Conservation (phyloP, 768 basidiomycete species). For the Tylopilus subfusipes region DNA sequence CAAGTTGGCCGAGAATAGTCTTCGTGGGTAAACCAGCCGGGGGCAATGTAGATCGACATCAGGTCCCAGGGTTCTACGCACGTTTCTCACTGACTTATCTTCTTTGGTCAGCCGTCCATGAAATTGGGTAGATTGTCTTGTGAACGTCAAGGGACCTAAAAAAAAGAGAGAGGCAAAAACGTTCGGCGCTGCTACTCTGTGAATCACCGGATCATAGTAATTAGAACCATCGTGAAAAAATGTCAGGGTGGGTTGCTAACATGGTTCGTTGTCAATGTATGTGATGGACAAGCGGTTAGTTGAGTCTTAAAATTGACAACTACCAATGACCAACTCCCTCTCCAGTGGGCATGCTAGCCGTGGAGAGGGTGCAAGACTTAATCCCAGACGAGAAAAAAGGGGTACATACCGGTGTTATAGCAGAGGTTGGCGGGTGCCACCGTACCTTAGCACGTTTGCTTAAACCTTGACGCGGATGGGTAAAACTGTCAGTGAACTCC, state of each 20-base stretch:
- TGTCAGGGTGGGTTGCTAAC: neutral
- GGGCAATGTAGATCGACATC: neutral
- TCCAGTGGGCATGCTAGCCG: neutral
- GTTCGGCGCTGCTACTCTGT: neutral
- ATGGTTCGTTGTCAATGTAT: neutral
- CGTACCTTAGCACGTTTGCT: neutral
- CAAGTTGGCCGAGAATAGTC: neutral
- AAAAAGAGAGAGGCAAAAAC: neutral
- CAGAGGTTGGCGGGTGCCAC: neutral
- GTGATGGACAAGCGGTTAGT: neutral
- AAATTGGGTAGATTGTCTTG: neutral
- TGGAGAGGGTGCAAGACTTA: neutral
- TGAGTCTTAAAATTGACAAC: neutral
- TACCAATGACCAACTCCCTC: neutral
- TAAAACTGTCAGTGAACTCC: neutral
- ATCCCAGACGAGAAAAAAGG: neutral
- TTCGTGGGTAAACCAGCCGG: neutral
- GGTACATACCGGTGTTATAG: neutral
- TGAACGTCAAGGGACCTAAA: neutral
- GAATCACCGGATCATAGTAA: neutral
- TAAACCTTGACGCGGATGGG: neutral
- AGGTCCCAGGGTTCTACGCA: neutral
- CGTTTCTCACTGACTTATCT: neutral
- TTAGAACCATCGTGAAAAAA: neutral
- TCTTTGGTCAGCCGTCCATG: neutral